A percentile compares a stretch with the other conserved stretches of the same genome.
These are phyloP conservation scores for Phyllosticta ampelicida DNA, from an alignment of 2,329 filamentous ascomycete species.

Conservation along the genomic window DNA sequence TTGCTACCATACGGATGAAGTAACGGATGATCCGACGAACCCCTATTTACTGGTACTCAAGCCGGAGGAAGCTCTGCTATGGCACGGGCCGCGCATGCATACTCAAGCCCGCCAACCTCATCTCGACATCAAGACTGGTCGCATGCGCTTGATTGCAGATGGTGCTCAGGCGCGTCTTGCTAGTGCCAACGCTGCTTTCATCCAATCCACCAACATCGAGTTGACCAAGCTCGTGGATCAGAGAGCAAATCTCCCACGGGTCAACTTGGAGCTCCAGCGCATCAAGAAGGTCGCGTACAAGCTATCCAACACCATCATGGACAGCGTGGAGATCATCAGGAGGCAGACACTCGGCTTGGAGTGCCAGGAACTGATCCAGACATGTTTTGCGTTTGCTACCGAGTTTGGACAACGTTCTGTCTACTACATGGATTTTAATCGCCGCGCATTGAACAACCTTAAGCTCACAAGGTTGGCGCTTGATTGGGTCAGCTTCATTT, in stretches of 20 bases:
- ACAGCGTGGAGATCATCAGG: conserved; percentile 88
- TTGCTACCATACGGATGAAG: conserved; percentile 59
- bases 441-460: conserved; percentile 92
- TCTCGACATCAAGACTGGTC: conserved; percentile 75
- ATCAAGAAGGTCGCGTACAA: conserved; percentile 95
- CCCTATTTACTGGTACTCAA: conserved; percentile 78
- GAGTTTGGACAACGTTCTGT: conserved; percentile 94
- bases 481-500: conserved; percentile 97
- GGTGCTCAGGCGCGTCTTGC: conserved; percentile 69
- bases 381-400: conserved; percentile 96
- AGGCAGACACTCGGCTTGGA: conserved; percentile 73
- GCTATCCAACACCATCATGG: conserved; percentile 96
- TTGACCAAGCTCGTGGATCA: conserved; percentile 86
- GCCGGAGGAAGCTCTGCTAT: conserved; percentile 66
- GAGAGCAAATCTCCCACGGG: conserved; percentile 82
- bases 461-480: conserved; percentile 87
- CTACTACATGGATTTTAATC: conserved; percentile 89
- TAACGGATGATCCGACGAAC: conserved; percentile 61
- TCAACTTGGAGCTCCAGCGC: conserved; percentile 82
- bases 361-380: conserved; percentile 93
- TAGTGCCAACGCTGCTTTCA: conserved; percentile 67
- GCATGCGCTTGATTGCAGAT: conserved; percentile 78
- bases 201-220: conserved; percentile 69
- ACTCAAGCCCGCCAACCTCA: conserved; percentile 65
- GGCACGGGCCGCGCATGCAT: conserved; percentile 68